These are phyloP conservation scores for Coccomyxa sp. DNA, from an alignment of 139 green algal genomes.

Conservation along the genomic window DNA sequence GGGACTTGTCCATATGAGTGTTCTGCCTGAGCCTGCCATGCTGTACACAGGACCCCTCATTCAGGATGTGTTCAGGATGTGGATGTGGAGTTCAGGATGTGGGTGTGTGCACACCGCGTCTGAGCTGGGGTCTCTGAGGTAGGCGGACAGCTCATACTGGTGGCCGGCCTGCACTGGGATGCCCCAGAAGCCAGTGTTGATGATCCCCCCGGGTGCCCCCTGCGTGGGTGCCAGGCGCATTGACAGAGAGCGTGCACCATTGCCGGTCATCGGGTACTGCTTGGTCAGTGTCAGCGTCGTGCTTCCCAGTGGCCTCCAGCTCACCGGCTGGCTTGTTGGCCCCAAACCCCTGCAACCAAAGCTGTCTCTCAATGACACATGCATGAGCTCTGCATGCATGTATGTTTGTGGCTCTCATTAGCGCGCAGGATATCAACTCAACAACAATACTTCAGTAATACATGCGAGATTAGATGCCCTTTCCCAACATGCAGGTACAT, in stretches of 20 bases:
- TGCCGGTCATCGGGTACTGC: constrained; percentile 15
- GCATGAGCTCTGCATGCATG: too few species aligned
- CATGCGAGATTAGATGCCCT: too few species aligned
- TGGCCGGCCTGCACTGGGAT: constrained; percentile 9
- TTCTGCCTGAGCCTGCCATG: too few species aligned
- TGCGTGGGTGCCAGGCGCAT: not conserved
- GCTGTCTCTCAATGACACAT: not conserved
- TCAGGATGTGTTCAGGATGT: too few species aligned
- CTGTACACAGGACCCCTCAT: too few species aligned
- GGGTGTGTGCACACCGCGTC: too few species aligned
- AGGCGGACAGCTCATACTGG: constrained; percentile 28
- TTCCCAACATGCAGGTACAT: too few species aligned
- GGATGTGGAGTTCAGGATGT: too few species aligned
- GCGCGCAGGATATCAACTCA: too few species aligned
- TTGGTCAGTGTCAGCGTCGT: constrained; percentile 22
- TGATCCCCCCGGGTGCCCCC: constrained; percentile 12
- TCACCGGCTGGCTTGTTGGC: constrained; percentile 7
- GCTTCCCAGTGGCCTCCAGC: constrained; percentile 19
- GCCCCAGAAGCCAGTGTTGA: constrained; percentile 40
- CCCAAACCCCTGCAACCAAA: not conserved
- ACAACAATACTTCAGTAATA: too few species aligned
- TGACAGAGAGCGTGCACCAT: constrained; percentile 9
- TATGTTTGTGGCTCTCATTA: too few species aligned
- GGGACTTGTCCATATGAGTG: too few species aligned
- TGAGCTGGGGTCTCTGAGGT: not conserved